Evolutionary conservation across 2,329 filamentous ascomycete genomes (phyloP), one percentile per base, ranked within the genome.

Genomic region (Sporothrix globosa): DNA sequence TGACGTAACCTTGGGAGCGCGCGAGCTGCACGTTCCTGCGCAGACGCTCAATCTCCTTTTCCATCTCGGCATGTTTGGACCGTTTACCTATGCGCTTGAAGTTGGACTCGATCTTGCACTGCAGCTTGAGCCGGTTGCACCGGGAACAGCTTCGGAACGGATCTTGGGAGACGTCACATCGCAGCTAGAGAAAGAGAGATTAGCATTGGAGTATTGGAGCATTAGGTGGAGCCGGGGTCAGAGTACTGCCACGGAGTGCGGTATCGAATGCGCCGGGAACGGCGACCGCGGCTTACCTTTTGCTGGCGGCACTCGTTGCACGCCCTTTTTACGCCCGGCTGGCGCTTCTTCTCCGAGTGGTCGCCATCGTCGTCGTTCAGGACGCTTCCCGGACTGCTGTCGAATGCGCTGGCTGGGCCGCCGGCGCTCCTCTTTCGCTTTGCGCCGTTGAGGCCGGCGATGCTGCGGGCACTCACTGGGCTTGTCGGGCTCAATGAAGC

Each of bases 291-390:
- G 84, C 83, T 85, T 82, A 92, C 91, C 84, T 95, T 95, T 80
- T 95, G 92, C 81, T 95, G 92, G 73, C 91, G 86, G 78, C 91
- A 95, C 80, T 95, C 91, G 77, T 94, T 94, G 80, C 92, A 95
- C 6, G 92, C 92, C 76, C 92, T 86, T 82, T 95, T 93, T 65
- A 91, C 89, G 69, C 88, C 88, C 34, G 89, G 88, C 74, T 90
- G 87, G 72, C 88, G 84, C 79, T 88, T 88, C 80, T 87, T 87
- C 75, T 89, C 87, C 61, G 83, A 80, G 68, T 86, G 84, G 65
- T 82, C 81, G 66, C 82, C 78, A 39, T 88, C 86, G 71, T 88
- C 87, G 71, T 88, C 83, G 70, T 85, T 85, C 70, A 83, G 84
- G 66, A 84, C 82, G 76, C 86, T 90, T 34, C 84, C 87, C 3